Evolutionary conservation across 495 filamentous ascomycete species (phyloP), one percentile per base, ranked within the genome.

Genomic region (Talaromyces thailandensis): DNA sequence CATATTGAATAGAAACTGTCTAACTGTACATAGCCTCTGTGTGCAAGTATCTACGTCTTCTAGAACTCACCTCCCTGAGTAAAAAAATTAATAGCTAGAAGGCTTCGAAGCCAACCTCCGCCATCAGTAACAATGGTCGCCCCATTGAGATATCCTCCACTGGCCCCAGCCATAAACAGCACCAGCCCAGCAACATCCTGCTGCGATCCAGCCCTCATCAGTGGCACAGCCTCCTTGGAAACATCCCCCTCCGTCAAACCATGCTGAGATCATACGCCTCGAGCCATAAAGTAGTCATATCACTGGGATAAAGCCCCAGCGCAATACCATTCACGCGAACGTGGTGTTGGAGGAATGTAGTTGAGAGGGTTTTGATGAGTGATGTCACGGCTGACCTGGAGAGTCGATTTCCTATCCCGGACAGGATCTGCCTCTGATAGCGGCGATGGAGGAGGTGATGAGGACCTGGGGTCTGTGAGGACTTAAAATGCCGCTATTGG

Each of bases 161-260:
- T 84, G 40, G 81, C 77, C 25, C 83, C 85, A 8, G 83, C 79
- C 31, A 89, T 70, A 69, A 82, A 89, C 18, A 90, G 66, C 52
- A 87, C 81, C 14, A 76, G 66, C 4, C 84, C 86, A 0, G 82
- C 83, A 79, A 89, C 84, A 62, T 89, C 87, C 64, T 87, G 80
- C 5, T 79, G 73, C 0, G 69, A 72, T 3, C 85, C 86, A 43
- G 78, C 71, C 31, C 80, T 23, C 26, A 16, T 21, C 35, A 45
- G n/a, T 4, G 57, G 57, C 3, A 60, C 24, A 5, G 29, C 26
- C 11, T 31, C 28, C 55, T 21, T 57, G 14, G 55, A 29, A 12
- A 35, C 29, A 35, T 57, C 55, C 6, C 55, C 55, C 3, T 57
- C 55, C 29, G 55, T 57, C 11, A 57, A 12, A 3, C 55, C 58